Base-by-base conservation (phyloP, 1,284 basidiomycete species). In the Sanghuangporus weigelae region DNA sequence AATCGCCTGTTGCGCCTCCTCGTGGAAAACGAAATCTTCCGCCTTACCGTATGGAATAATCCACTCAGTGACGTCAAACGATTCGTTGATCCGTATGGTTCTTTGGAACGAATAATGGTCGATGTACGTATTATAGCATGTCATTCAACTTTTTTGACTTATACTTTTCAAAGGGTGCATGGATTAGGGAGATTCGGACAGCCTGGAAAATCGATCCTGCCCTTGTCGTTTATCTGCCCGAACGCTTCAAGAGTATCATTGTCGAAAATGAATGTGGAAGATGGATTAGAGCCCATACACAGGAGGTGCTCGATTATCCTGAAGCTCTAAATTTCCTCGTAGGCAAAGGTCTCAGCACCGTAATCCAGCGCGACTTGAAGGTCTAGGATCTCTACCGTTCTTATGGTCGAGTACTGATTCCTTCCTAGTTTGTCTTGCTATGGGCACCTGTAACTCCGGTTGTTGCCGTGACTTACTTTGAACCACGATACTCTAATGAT, bases 401-500 rank as follows among this genome's bases (percentile, higher is more conserved):
- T n/a, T 46, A 8, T 46, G 35, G n/a, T 31, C 48, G 16, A 21
- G 7, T 11, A 16, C 10, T 36, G 36, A 40, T 4, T 60, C 60
- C 53, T 67, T 68, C 72, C 65, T 74, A 96, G 89, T 86, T 94
- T 76, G 82, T 98, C 16, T 78, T 93, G 10, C 80, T 96, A 40
- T 98, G 95, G 95, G 87, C 88, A 1, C 85, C 95, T 31, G 89
- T 96, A 6, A 88, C 96, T 1, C 96, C 97, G 0, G 84, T 98
- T 7, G 80, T 90, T 12, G 95, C 94, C 1, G 85, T 90, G 64
- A 89, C 90, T 0, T 93, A 92, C 77, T 97, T 96, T 74, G 92
- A 95, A 73, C 86, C 84, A 46, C 84, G 86, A 60, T 95, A 90
- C 74, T 83, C 88, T 63, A 93, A 87, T 70, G 88, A 98, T 70